Evolutionary conservation across 2,329 filamentous ascomycete species (phyloP), one percentile per base, ranked within the genome.

Genomic region (Lasiodiplodia sp.): DNA sequence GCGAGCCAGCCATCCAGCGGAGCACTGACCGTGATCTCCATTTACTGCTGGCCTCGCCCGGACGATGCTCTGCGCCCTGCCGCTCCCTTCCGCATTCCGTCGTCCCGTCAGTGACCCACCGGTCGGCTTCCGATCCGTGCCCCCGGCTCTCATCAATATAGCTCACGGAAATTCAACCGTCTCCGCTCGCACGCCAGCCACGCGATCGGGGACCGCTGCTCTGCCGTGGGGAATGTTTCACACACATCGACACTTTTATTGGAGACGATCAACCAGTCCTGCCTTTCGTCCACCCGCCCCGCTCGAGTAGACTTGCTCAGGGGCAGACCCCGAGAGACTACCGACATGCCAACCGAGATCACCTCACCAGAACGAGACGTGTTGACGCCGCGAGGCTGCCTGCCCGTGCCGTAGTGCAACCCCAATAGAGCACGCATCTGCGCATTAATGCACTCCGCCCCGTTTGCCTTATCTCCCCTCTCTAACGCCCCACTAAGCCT

Each of bases 141-240:
- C 40, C 31, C 18, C n/a, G 34, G 58, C 25, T 47, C 40, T 51
- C 38, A 23, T 51, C 58, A 47, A 47, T 47, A 47, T 47, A 47
- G 44, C 44, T 47, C 44, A 47, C 44, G 44, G 44, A 47, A 47
- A 21, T 47, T 47, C 44, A 47, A 47, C 44, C 21, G 44, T 44
- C 18, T 25, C 57, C 14, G 37, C 57, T 25, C 37, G 37, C 21
- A 25, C 21, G 55, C 34, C 31, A 57, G 55, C 58, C 44, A 47
- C 57, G 38, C 57, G 23, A 60, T 60, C 57, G 38, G 58, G 58
- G 58, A 21, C 49, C 18, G 8, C 34, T 40, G 56, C 31, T 34
- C 56, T 37, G 56, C 21, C 58, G 58, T 63, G 58, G 44, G n/a
- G 40, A 57, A 51, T 63, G 38, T 63, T 44, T 63, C 38, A 63